Conservation (phyloP, 768 basidiomycete genomes). For the Roridomyces roridus region DNA sequence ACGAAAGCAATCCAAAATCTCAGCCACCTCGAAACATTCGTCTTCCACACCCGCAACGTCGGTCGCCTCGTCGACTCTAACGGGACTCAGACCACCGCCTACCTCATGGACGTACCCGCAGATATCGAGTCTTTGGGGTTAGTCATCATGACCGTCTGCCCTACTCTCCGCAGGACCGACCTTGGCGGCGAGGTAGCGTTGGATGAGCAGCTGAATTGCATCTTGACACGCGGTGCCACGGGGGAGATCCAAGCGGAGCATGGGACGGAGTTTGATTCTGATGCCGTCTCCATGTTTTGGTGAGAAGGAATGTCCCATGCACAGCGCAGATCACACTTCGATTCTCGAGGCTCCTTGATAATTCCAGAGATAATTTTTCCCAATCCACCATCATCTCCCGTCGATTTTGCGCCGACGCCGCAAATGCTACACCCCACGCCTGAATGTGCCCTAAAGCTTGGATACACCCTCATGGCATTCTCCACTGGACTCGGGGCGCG, state of each 20-base stretch:
- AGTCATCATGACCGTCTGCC: constrained; percentile 1
- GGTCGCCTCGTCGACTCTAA: neutral
- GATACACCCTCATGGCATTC: no score
- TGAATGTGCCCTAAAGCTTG: no score
- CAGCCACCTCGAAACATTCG: neutral
- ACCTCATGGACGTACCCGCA: neutral
- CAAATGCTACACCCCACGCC: no score
- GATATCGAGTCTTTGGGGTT: neutral
- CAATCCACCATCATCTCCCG: no score
- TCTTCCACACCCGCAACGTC: neutral
- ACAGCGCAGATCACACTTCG: no score
- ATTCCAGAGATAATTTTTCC: no score
- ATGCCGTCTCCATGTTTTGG: constrained; percentile 10
- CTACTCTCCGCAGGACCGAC: neutral
- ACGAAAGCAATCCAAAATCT: neutral
- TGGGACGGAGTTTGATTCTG: neutral
- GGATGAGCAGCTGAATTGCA: neutral
- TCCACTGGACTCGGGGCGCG: no score
- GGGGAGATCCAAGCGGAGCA: neutral
- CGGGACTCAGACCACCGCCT: neutral
- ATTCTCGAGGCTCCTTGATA: no score
- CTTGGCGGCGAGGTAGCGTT: neutral
- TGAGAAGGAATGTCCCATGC: no score
- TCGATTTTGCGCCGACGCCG: no score
- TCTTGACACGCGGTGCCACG: neutral